A percentile compares a stretch with the other conserved stretches of the same genome.
These are phyloP conservation scores for Porogramme epimiltina DNA, from an alignment of 1,284 basidiomycete genomes.

Conservation along the genomic window DNA sequence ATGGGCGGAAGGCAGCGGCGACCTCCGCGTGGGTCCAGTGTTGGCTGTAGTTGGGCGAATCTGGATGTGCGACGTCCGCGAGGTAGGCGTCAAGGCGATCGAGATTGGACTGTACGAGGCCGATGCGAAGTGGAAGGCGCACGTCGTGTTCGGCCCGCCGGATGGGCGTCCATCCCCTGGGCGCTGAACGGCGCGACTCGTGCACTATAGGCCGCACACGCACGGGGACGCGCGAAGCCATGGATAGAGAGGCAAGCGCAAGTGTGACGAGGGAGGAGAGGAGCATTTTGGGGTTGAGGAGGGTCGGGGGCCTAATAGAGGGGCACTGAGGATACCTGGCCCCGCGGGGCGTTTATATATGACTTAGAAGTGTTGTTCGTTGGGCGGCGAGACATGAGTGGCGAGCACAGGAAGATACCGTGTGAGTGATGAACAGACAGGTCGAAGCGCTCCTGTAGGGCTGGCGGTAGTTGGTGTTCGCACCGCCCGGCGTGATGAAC, in stretches of 20 bases:
- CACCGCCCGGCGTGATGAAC: too few species aligned
- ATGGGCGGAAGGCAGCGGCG: conserved; percentile 44
- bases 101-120: conserved; percentile 45
- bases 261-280: conserved; percentile 10
- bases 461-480: too few species aligned
- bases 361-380: too few species aligned
- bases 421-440: too few species aligned
- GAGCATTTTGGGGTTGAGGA: conserved; percentile 10
- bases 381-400: too few species aligned
- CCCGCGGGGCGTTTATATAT: too few species aligned
- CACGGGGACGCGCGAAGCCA: conserved; percentile 4
- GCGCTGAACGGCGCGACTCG: conserved; percentile 37
- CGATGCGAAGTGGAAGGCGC: conserved; percentile 44
- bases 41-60: conserved; percentile 42
- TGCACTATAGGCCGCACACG: conserved; percentile 34
- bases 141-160: conserved; percentile 34
- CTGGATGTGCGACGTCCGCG: conserved; percentile 48
- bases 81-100: conserved; percentile 43
- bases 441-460: too few species aligned
- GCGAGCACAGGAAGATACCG: too few species aligned
- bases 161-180: conserved; percentile 38
- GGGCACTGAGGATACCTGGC: too few species aligned
- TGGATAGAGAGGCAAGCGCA: conserved; percentile 7
- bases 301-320: conserved; percentile 1
- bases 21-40: conserved; percentile 44